Evolutionary conservation across 495 filamentous ascomycete species (phyloP).

Genomic region (Xylaria bambusicola): DNA sequence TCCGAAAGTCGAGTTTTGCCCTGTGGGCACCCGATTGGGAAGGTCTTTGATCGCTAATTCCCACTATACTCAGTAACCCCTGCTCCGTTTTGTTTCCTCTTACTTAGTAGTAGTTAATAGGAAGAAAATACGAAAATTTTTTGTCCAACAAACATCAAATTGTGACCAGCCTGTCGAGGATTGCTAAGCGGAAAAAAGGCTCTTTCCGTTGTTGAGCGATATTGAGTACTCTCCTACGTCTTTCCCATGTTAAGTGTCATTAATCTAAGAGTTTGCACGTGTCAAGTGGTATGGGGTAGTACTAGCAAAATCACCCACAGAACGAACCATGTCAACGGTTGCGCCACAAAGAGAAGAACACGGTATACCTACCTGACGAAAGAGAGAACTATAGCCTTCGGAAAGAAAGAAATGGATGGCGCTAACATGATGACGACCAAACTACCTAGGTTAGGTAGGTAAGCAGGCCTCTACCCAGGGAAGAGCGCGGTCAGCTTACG

Average conservation of each 20-base stretch:
- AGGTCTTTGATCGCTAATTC: neutral
- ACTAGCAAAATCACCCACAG: no score
- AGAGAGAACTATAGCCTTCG: no score
- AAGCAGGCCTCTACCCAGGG: neutral
- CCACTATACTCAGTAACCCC: neutral
- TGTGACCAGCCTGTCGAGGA: no score
- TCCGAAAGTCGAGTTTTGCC: neutral
- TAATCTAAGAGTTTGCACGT: neutral
- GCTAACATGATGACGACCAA: no score
- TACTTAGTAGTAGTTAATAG: conserved; percentile 17
- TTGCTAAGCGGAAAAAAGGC: no score
- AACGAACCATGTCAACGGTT: neutral
- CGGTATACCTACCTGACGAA: no score
- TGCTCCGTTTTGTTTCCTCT: conserved; percentile 12
- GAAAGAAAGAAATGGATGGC: no score
- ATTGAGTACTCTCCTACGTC: no score
- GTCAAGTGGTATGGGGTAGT: neutral
- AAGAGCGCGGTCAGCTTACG: conserved; percentile 12
- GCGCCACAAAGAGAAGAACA: neutral
- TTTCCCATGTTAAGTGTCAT: no score
- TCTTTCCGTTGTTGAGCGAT: no score
- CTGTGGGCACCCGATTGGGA: conserved; percentile 1
- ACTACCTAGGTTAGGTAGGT: no score
- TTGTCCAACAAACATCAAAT: neutral
- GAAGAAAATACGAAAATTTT: conserved; percentile 9